These are phyloP conservation scores for Xerocomus spinulosus DNA, from an alignment of 768 basidiomycete species.

Conservation along the genomic window DNA sequence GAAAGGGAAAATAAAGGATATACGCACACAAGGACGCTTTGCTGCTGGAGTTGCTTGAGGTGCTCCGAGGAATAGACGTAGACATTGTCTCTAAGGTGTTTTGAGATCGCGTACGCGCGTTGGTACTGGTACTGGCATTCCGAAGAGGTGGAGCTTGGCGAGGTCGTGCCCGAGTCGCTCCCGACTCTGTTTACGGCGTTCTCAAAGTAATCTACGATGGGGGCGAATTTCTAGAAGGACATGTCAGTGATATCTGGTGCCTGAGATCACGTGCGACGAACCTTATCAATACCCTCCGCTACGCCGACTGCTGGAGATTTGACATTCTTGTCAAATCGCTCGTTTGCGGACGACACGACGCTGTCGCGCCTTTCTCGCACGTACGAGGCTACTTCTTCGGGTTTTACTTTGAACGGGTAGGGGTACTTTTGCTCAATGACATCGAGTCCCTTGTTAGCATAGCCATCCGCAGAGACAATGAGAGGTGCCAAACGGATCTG, in stretches of 20 bases:
- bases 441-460: slow-evolving; percentile 72
- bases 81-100: slow-evolving; percentile 57
- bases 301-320: slow-evolving; percentile 57
- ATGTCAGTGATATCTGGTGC: slow-evolving; percentile 11
- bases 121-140: slow-evolving; percentile 74
- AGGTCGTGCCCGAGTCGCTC: slow-evolving; percentile 44
- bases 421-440: slow-evolving; percentile 69
- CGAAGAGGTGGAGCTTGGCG: slow-evolving; percentile 43
- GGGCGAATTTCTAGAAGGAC: slow-evolving; percentile 54
- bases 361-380: slow-evolving; percentile 54
- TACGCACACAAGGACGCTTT: slow-evolving; percentile 60
- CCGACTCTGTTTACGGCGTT: slow-evolving; percentile 47
- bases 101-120: slow-evolving; percentile 63
- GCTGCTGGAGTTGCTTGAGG: slow-evolving; percentile 62
- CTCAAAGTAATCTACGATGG: slow-evolving; percentile 70
- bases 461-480: slow-evolving; percentile 57
- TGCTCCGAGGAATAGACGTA: slow-evolving; percentile 67
- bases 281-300: slow-evolving; percentile 70
- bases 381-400: slow-evolving; percentile 62
- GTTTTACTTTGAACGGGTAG: slow-evolving; percentile 68
- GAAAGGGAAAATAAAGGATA: not conserved
- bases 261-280: slow-evolving; percentile 31
- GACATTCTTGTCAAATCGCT: slow-evolving; percentile 63
- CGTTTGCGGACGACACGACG: slow-evolving; percentile 51
- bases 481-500: slow-evolving; percentile 63